Base-by-base conservation (phyloP, 2,329 filamentous ascomycete genomes). In the Botrytis byssoidea region DNA sequence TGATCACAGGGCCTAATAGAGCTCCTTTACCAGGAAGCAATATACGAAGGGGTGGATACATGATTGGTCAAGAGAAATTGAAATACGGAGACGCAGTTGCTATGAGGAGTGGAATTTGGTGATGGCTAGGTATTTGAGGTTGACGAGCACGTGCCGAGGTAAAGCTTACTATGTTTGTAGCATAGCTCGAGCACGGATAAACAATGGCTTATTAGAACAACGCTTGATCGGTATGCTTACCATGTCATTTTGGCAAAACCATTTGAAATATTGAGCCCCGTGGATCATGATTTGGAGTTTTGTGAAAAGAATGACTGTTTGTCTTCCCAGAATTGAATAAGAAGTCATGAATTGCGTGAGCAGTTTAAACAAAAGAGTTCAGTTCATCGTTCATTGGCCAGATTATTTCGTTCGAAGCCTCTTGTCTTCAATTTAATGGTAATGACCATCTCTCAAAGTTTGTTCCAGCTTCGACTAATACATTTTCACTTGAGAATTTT, bases 11-110 rank as follows among this genome's bases (percentile, higher is more conserved):
- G 9, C 69, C 69, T 40, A 71, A 16, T 5, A 71, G 25, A 14
- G n/a, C 25, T 14, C 69, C 69, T 55, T 64, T 71, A 2, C 60
- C 46, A 29, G 35, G 46, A 32, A 71, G 63, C 29, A 44, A 51
- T n/a, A 71, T 14, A n/a, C 59, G 59, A 51, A 64, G 69, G 25
- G 69, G 14, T 29, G 14, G n/a, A 29, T 29, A 57, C 51, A 57
- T 57, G 51, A 2, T 57, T 57, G n/a, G n/a, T 6, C 3, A 57
- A 55, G n/a, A 29, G n/a, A 57, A 29, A 4, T 18, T 18, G 14
- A 2, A 29, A 57, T 32, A 18, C 51, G n/a, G 51, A 57, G n/a
- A 16, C 7, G 51, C 51, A 57, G 51, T 32, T 29, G n/a, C n/a
- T 29, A 29, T 29, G 51, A 18, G 10, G 51, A 57, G 51, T 57